phyloP scores from a whole-genome alignment of 208 protist species.

The Wallacemonas sp. region DNA sequence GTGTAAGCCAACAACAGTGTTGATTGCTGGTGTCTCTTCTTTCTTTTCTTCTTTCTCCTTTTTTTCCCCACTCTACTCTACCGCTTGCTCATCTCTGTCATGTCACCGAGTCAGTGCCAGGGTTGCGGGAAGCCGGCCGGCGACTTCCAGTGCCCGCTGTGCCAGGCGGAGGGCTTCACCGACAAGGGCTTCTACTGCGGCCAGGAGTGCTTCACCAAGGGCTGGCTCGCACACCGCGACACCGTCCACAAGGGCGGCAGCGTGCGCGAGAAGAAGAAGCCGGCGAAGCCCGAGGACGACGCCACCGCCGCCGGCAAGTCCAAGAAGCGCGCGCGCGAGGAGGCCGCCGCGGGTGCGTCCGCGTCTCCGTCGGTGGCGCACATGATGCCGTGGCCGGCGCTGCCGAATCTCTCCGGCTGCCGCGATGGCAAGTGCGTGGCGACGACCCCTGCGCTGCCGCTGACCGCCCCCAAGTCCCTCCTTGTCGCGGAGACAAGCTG shows the following conservation, averaged over 20 bases:
- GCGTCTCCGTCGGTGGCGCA: neutral
- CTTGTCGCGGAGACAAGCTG: slow-evolving; percentile 3
- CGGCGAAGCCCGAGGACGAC: slow-evolving; percentile 3
- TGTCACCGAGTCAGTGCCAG: slow-evolving; percentile 36
- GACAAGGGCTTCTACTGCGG: slow-evolving; percentile 81
- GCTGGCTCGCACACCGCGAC: slow-evolving; percentile 78
- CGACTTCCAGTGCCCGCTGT: slow-evolving; percentile 83
- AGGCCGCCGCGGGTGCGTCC: neutral
- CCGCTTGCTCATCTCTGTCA: neutral
- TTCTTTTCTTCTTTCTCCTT: slow-evolving; percentile 4
- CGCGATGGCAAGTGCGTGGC: slow-evolving; percentile 20
- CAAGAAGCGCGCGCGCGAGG: slow-evolving; percentile 26
- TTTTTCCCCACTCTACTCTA: neutral
- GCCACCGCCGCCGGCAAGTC: slow-evolving; percentile 4
- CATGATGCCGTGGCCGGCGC: slow-evolving; percentile 39
- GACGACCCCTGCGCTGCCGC: slow-evolving; percentile 34
- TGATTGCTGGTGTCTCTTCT: no score
- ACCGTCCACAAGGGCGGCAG: slow-evolving; percentile 71
- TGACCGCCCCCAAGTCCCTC: slow-evolving; percentile 41
- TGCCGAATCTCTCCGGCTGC: slow-evolving; percentile 30
- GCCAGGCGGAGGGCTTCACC: slow-evolving; percentile 64
- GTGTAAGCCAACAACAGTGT: no score
- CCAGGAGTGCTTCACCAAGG: slow-evolving; percentile 81
- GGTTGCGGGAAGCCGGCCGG: slow-evolving; percentile 54
- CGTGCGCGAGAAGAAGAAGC: slow-evolving; percentile 49